A percentile compares a stretch with the other conserved stretches of the same genome.
These are phyloP conservation scores for Agmasoma carcini DNA, from an alignment of 371 early-diverging fungal species.

Conservation along the genomic window DNA sequence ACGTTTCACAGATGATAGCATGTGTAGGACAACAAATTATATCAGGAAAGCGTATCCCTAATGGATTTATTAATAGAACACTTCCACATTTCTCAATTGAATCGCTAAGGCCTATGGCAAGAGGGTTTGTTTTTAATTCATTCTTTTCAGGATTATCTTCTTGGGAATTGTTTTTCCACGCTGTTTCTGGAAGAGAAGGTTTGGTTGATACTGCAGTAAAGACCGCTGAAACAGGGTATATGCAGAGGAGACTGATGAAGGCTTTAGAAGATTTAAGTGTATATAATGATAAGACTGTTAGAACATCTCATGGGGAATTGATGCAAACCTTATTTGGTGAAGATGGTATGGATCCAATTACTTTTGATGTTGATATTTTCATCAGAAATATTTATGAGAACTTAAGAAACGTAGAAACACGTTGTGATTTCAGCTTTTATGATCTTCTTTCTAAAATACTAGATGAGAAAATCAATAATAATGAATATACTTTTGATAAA, in stretches of 20 bases:
- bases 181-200: conserved; percentile 96
- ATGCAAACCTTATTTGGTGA: conserved; percentile 32
- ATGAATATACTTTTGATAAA: too few species aligned
- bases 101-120: conserved; percentile 70
- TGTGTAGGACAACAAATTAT: conserved; percentile 99
- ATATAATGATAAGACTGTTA: conserved; percentile 49
- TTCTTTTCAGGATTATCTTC: conserved; percentile 86
- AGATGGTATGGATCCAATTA: conserved; percentile 30
- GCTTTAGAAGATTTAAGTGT: conserved; percentile 50
- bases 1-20: conserved; percentile 97
- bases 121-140: conserved; percentile 89
- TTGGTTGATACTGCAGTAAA: conserved; percentile 96
- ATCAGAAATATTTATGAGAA: conserved; percentile 2
- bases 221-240: conserved; percentile 97
- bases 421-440: too few species aligned
- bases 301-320: conserved; percentile 30
- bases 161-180: conserved; percentile 94
- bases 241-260: conserved; percentile 94
- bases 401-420: too few species aligned
- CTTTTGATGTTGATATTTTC: conserved; percentile 12
- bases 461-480: too few species aligned
- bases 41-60: conserved; percentile 78
- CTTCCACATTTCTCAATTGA: conserved; percentile 83
- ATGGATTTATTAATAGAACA: conserved; percentile 84
- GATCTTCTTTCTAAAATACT: too few species aligned